Evolutionary conservation across 2,329 filamentous ascomycete genomes (phyloP), one percentile per base, ranked within the genome.

Genomic region (Paraphaeosphaeria minitans): DNA sequence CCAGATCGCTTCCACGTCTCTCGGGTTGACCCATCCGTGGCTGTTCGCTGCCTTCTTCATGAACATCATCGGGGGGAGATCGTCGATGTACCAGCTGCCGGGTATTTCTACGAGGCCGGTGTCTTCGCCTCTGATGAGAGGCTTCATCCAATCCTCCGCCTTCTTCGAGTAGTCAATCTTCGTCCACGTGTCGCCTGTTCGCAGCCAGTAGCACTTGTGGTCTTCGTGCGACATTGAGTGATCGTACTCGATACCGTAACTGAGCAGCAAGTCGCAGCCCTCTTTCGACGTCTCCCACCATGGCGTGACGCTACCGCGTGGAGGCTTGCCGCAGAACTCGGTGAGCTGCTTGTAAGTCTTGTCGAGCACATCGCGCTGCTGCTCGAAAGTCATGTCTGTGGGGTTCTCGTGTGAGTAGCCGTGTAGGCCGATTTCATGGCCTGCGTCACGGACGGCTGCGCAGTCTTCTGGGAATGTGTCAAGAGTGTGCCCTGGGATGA

Each of bases 321-420:
- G 90, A 0, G 87, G 87, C 75, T 91, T 91, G 6, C 90, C 74
- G 42, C 84, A 85, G 67, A 93, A 89, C 0, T 89, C 85, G 0
- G 86, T 91, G 35, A 92, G 82, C 75, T 92, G 82, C 22, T 84
- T 83, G 71, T 88, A 91, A 19, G 89, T 91, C 75, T 91, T 91
- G 67, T 90, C 87, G 6, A 94, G 82, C 16, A 93, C 87, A 57
- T 90, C 89, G 14, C 83, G 84, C 73, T 93, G 90, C 76, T 93
- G 90, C 70, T 92, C 89, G 1, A 90, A 72, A 0, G 83, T 89
- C 89, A 92, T 91, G 57, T 87, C 84, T 0, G 81, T 81, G 0
- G 89, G 89, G 66, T 92, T 92, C 71, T 92, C 89, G 67, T 92
- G 89, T 0, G 84, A 87, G 76, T 92, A 92, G 4, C 79, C 89